Conservation (phyloP, 768 basidiomycete genomes). For the Ramaria sp. region DNA sequence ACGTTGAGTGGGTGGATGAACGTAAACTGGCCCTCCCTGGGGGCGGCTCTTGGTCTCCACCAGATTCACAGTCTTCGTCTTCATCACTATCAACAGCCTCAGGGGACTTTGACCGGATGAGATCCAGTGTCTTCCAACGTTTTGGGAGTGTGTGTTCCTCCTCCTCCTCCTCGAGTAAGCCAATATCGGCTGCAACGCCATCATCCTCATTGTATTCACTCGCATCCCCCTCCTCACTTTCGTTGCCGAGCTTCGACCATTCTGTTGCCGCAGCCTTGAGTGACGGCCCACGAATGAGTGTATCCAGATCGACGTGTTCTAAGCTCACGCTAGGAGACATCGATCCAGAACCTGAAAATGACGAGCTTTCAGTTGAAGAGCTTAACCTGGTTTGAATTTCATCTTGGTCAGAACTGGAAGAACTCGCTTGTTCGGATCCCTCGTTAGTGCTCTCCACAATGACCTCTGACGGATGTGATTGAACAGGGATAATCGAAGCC, state of each 20-base stretch:
- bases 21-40: not conserved
- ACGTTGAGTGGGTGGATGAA: not conserved
- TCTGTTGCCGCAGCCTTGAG: slow-evolving; percentile 12
- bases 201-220: slow-evolving; percentile 25
- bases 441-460: slow-evolving; percentile 26
- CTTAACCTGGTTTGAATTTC: not conserved
- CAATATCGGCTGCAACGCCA: slow-evolving; percentile 29
- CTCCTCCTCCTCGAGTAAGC: slow-evolving; percentile 30
- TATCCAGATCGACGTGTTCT: slow-evolving; percentile 24
- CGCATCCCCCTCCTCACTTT: slow-evolving; percentile 1
- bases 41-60: not conserved
- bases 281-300: slow-evolving; percentile 32
- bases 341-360: not conserved
- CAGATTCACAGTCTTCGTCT: slow-evolving; percentile 16
- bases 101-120: slow-evolving; percentile 21
- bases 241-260: not conserved
- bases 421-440: slow-evolving; percentile 30
- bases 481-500: slow-evolving; percentile 18
- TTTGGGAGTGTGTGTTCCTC: slow-evolving; percentile 20
- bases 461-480: slow-evolving; percentile 27
- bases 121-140: slow-evolving; percentile 21
- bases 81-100: slow-evolving; percentile 18
- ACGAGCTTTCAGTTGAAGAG: not conserved
- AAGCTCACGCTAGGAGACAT: slow-evolving; percentile 1
- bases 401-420: slow-evolving; percentile 12